Percentiles rank a stretch among this genome's conserved stretches.
Conservation (phyloP, 345 rosid species). For the Boechera stricta region DNA sequence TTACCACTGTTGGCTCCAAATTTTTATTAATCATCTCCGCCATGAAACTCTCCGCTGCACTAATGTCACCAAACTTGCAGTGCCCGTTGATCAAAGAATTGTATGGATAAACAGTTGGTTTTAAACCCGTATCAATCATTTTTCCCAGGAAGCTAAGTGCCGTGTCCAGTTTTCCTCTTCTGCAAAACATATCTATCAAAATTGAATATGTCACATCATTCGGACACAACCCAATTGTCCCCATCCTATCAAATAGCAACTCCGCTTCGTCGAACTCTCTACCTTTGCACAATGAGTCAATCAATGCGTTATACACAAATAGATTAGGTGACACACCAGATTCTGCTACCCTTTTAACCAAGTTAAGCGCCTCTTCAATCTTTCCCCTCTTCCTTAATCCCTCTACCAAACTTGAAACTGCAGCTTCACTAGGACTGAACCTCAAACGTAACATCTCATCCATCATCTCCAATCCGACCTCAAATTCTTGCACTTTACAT, state of each 20-base stretch:
- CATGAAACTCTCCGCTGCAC: conserved; percentile 58
- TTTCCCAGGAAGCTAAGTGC: conserved; percentile 59
- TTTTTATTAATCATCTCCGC: conserved; percentile 64
- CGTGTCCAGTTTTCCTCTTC: conserved; percentile 66
- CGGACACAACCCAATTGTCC: conserved; percentile 48
- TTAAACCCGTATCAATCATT: conserved; percentile 62
- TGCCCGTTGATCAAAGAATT: conserved; percentile 81
- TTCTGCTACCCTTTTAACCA: conserved; percentile 58
- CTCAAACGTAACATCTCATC: conserved; percentile 73
- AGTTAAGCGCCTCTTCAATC: conserved; percentile 57
- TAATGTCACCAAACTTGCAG: conserved; percentile 71
- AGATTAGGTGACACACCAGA: conserved; percentile 63
- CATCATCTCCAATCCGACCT: conserved; percentile 57
- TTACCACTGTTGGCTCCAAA: conserved; percentile 70
- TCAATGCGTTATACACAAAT: conserved; percentile 75
- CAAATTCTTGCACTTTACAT: conserved; percentile 68
- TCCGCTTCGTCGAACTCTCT: conserved; percentile 67
- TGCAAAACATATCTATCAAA: conserved; percentile 79
- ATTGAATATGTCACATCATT: conserved; percentile 76
- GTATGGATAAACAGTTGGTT: conserved; percentile 69
- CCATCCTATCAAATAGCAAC: conserved; percentile 68
- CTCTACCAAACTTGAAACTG: conserved; percentile 64
- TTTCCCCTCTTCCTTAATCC: conserved; percentile 76
- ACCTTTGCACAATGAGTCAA: conserved; percentile 72
- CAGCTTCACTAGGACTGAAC: conserved; percentile 71